Evolutionary conservation across 2,329 filamentous ascomycete genomes (phyloP).

Genomic region (Reticulascus tulasneorum): DNA sequence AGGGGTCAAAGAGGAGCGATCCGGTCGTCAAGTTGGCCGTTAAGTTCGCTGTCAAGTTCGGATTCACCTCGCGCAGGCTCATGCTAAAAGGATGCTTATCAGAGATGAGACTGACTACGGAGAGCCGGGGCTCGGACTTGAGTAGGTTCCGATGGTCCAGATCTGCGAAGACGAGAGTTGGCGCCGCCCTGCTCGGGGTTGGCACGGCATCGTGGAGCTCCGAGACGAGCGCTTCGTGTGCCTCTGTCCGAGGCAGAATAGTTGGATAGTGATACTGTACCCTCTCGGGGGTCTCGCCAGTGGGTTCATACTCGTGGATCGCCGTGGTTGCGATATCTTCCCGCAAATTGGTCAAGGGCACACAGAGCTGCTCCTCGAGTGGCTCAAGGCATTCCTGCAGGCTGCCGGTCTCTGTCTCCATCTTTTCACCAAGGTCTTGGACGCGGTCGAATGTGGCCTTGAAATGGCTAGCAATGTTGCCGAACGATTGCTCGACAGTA

Average conservation of each 20-base stretch:
- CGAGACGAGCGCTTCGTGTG: slow-evolving; percentile 41
- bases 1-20: slow-evolving; percentile 36
- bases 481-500: slow-evolving; percentile 70
- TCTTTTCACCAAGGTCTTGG: slow-evolving; percentile 63
- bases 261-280: slow-evolving; percentile 76
- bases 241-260: slow-evolving; percentile 67
- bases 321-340: slow-evolving; percentile 59
- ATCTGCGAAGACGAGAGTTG: slow-evolving; percentile 36
- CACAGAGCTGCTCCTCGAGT: slow-evolving; percentile 56
- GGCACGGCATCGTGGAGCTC: slow-evolving; percentile 30
- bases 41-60: slow-evolving; percentile 32
- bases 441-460: slow-evolving; percentile 65
- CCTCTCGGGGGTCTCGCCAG: slow-evolving; percentile 83
- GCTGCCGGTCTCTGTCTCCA: slow-evolving; percentile 55
- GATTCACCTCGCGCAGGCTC: slow-evolving; percentile 54
- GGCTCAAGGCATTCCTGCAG: slow-evolving; percentile 60
- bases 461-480: slow-evolving; percentile 66
- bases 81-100: slow-evolving; percentile 26
- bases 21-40: slow-evolving; percentile 35
- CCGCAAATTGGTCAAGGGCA: slow-evolving; percentile 68
- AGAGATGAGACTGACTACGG: slow-evolving; percentile 13
- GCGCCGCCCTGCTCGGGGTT: slow-evolving; percentile 17
- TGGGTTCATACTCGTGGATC: slow-evolving; percentile 77
- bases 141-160: slow-evolving; percentile 19
- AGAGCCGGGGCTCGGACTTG: slow-evolving; percentile 10